Evolutionary conservation across 805 yeast species (phyloP).

Genomic region (Barnettozyma siamensis): DNA sequence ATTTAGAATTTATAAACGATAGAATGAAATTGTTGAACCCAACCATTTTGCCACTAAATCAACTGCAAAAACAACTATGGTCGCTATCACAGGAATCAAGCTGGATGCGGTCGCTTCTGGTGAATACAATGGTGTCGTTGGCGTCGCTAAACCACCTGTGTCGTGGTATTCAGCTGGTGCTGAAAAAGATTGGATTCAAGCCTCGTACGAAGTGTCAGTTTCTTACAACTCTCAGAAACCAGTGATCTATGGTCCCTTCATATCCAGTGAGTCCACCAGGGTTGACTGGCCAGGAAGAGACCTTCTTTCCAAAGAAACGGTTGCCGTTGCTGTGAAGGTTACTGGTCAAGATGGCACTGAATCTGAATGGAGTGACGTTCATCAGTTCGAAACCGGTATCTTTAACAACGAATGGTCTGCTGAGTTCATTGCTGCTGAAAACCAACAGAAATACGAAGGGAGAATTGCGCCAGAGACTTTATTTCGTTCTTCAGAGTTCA

Average conservation of each 20-base stretch:
- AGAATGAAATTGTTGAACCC: too few relatives aligned
- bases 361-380: constrained; percentile 10
- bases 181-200: constrained; percentile 13
- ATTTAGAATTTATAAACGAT: too few relatives aligned
- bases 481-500: constrained; percentile 12
- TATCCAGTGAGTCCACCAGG: constrained; percentile 2
- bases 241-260: neutral
- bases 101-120: constrained; percentile 6
- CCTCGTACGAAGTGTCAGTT: constrained; percentile 5
- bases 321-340: constrained; percentile 8
- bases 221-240: constrained; percentile 1
- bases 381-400: constrained; percentile 5
- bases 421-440: constrained; percentile 8
- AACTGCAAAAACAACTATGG: too few relatives aligned
- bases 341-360: constrained; percentile 11
- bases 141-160: constrained; percentile 7
- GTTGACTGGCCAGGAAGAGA: constrained; percentile 12
- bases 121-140: constrained; percentile 7
- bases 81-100: constrained; percentile 3
- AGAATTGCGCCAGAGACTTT: constrained; percentile 12
- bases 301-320: constrained; percentile 6
- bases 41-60: too few relatives aligned
- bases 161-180: constrained; percentile 13
- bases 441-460: constrained; percentile 8
- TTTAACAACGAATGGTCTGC: constrained; percentile 12